phyloP scores from a whole-genome alignment of 768 basidiomycete genomes.

The Lanmaoa rubissima region DNA sequence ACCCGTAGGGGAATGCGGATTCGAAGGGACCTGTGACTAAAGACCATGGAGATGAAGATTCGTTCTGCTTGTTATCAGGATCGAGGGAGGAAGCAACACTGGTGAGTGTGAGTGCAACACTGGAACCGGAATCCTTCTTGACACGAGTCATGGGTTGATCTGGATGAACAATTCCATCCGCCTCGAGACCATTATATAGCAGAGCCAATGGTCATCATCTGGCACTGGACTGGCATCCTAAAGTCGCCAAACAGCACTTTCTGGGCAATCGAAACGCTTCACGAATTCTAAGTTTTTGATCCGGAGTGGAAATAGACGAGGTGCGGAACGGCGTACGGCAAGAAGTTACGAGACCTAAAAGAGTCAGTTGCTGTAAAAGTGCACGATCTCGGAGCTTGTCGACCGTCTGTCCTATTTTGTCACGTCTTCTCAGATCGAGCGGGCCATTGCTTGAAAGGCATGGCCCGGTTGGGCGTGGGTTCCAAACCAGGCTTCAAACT shows the following conservation, averaged over 20 bases:
- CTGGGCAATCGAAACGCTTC: slow-evolving; percentile 9
- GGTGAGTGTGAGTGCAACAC: neutral
- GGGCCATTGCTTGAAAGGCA: too few species aligned
- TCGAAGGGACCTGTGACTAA: neutral
- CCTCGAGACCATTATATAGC: neutral
- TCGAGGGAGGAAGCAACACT: neutral
- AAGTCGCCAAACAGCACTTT: neutral
- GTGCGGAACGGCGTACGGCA: too few species aligned
- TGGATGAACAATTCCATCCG: neutral
- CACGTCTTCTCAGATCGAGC: too few species aligned
- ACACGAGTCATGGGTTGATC: neutral
- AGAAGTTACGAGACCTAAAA: too few species aligned
- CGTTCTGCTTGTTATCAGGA: neutral
- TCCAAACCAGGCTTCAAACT: too few species aligned
- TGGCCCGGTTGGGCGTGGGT: too few species aligned
- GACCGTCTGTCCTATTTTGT: too few species aligned
- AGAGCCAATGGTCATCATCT: too few species aligned
- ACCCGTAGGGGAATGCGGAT: too few species aligned
- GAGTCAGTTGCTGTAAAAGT: too few species aligned
- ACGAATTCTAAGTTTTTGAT: slow-evolving; percentile 12
- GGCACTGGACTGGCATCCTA: too few species aligned
- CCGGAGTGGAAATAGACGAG: slow-evolving; percentile 18
- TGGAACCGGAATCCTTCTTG: neutral
- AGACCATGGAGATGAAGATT: neutral
- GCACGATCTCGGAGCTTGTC: too few species aligned